These are phyloP conservation scores for Elsinoe ampelina DNA, from an alignment of 2,329 filamentous ascomycete genomes.

Conservation along the genomic window DNA sequence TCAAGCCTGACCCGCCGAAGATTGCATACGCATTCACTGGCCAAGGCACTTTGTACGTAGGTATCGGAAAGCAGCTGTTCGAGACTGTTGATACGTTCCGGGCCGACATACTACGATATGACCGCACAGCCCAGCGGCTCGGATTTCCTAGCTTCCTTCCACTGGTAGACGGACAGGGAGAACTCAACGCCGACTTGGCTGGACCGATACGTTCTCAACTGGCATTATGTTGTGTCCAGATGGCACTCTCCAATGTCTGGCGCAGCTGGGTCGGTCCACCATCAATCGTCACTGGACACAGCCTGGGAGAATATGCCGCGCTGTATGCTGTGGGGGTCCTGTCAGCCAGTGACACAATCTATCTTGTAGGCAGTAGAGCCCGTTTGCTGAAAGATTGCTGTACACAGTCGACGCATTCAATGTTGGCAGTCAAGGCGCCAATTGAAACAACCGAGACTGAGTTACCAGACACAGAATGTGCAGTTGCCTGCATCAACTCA, in stretches of 20 bases:
- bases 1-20: slow-evolving; percentile 18
- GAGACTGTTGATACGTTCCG: too few relatives aligned
- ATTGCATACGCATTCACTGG: slow-evolving; percentile 34
- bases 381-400: slow-evolving; percentile 23
- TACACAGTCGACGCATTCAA: slow-evolving; percentile 19
- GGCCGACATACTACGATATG: too few relatives aligned
- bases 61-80: too few relatives aligned
- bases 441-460: too few relatives aligned
- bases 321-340: slow-evolving; percentile 29
- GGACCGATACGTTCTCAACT: too few relatives aligned
- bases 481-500: slow-evolving; percentile 22
- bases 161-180: too few relatives aligned
- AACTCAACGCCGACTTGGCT: too few relatives aligned
- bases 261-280: slow-evolving; percentile 24
- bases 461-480: too few relatives aligned
- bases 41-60: slow-evolving; percentile 23
- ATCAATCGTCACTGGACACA: slow-evolving; percentile 23
- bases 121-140: too few relatives aligned
- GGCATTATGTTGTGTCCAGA: too few relatives aligned
- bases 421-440: slow-evolving; percentile 21
- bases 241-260: slow-evolving; percentile 7
- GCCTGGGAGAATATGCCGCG: slow-evolving; percentile 34
- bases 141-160: too few relatives aligned
- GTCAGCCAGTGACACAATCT: slow-evolving; percentile 25
- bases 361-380: slow-evolving; percentile 29